Percentiles rank a stretch among this genome's conserved stretches.
These are phyloP conservation scores for Tagetes erecta DNA, from an alignment of 129 eudicot genomes.

Conservation along the genomic window DNA sequence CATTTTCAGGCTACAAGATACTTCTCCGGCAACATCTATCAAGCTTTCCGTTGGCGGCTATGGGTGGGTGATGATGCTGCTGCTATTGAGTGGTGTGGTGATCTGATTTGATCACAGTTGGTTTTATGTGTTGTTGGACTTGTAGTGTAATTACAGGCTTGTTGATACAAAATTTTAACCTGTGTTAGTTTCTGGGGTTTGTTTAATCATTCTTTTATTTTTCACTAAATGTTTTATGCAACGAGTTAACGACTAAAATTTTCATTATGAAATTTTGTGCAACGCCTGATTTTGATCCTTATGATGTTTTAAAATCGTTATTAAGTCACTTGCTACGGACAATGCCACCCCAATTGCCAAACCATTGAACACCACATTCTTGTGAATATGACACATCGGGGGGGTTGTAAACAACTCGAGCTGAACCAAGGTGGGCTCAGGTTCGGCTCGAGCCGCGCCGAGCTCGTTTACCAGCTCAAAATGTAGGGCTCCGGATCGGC, in stretches of 20 bases:
- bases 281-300: not conserved
- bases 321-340: too few relatives aligned
- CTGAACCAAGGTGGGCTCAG: too few relatives aligned
- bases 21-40: slow-evolving; percentile 39
- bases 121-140: slow-evolving; percentile 13
- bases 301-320: not conserved
- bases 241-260: slow-evolving; percentile 20
- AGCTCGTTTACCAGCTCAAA: too few relatives aligned
- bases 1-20: slow-evolving; percentile 59
- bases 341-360: too few relatives aligned
- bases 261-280: not conserved
- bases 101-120: slow-evolving; percentile 9
- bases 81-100: slow-evolving; percentile 25
- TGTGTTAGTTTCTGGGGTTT: slow-evolving; percentile 22
- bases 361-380: too few relatives aligned
- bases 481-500: too few relatives aligned
- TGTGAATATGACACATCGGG: too few relatives aligned
- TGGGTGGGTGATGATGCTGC: slow-evolving; percentile 20
- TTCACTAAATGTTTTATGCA: slow-evolving; percentile 15
- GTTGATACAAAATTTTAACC: slow-evolving; percentile 20
- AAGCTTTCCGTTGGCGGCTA: slow-evolving; percentile 25
- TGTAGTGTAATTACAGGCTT: slow-evolving; percentile 29
- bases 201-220: slow-evolving; percentile 34
- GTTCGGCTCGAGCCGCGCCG: too few relatives aligned
- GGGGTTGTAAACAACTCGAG: too few relatives aligned